Base-by-base conservation (phyloP, 2,329 filamentous ascomycete species). In the Ophiostoma piceae region DNA sequence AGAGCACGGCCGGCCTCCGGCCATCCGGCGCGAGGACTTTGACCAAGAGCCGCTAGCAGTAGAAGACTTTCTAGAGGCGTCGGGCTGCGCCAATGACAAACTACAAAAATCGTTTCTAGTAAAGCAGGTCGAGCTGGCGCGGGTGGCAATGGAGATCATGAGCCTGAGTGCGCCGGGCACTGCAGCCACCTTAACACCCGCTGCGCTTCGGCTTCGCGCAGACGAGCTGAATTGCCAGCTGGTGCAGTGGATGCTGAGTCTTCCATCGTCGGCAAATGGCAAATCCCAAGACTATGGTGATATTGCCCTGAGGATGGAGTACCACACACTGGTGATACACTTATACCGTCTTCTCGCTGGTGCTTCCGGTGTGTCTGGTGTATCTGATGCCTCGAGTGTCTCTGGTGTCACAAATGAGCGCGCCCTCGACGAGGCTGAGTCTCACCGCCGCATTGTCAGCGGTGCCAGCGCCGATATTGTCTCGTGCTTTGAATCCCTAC, bases 21-120 rank as follows among this genome's bases (percentile, higher is more conserved):
- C 82, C 26, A 82, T 86, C 71, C 81, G 83, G 69, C 75, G 84
- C 9, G 82, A 85, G 65, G 84, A 85, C 69, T 84, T 80, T 14
- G 83, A 85, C 74, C 81, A 84, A 1, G 79, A 79, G 16, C 78
- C 79, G 26, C 77, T 85, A 41, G 79, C 78, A 4, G 74, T 75
- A 12, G 78, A 78, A 2, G 80, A 85, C 75, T 84, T 85, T 68
- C 78, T 43, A 11, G 70, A 70, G 32, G 41, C 35, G 1, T 41
- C 29, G 2, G 70, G 70, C 4, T 22, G 16, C 26, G 8, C 60
- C 19, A 71, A 71, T 29, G 35, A 26, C 14, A n/a, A 19, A 4
- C 29, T 67, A 16, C 51, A 70, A 5, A 1, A 60, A n/a, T 12
- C 12, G 3, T 70, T 47, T 16, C 43, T 60, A 9, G 3, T 66